A percentile compares a stretch with the other conserved stretches of the same genome.
These are phyloP conservation scores for Termitomyces sp. DNA, from an alignment of 768 basidiomycete species.

Conservation along the genomic window DNA sequence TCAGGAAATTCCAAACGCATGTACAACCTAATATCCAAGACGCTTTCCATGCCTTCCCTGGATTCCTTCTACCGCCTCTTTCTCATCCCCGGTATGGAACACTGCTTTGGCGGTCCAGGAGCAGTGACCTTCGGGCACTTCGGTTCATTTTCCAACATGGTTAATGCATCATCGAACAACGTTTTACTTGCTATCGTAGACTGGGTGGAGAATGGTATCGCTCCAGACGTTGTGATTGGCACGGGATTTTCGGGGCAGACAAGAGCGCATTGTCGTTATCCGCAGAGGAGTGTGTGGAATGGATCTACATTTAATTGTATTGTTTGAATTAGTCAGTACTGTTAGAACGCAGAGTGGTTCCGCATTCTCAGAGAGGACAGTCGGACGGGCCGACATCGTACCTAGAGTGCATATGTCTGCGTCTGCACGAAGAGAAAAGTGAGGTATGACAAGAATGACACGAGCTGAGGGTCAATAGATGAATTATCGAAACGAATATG, in stretches of 20 bases:
- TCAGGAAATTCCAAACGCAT: slow-evolving; percentile 8
- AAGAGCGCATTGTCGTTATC: slow-evolving; percentile 3
- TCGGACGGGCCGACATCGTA: no score
- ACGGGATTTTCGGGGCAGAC: not conserved
- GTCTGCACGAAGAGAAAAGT: no score
- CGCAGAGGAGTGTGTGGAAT: no score
- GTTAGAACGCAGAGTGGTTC: no score
- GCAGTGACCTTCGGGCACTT: slow-evolving; percentile 8
- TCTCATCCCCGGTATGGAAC: slow-evolving; percentile 8
- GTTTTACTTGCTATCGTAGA: slow-evolving; percentile 8
- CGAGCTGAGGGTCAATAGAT: no score
- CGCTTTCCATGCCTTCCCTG: slow-evolving; percentile 4
- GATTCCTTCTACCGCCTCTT: slow-evolving; percentile 10
- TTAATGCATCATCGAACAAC: slow-evolving; percentile 5
- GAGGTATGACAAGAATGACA: no score
- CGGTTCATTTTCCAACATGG: not conserved
- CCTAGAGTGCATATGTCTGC: no score
- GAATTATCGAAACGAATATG: no score
- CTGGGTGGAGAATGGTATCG: slow-evolving; percentile 1
- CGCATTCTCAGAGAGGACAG: no score
- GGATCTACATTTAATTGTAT: no score
- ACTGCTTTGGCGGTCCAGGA: slow-evolving; percentile 8
- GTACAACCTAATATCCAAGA: slow-evolving; percentile 5
- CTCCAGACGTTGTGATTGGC: slow-evolving; percentile 6
- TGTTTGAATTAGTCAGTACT: no score